Conservation (phyloP, 257 asterid species). For the Solanum sejunctum region DNA sequence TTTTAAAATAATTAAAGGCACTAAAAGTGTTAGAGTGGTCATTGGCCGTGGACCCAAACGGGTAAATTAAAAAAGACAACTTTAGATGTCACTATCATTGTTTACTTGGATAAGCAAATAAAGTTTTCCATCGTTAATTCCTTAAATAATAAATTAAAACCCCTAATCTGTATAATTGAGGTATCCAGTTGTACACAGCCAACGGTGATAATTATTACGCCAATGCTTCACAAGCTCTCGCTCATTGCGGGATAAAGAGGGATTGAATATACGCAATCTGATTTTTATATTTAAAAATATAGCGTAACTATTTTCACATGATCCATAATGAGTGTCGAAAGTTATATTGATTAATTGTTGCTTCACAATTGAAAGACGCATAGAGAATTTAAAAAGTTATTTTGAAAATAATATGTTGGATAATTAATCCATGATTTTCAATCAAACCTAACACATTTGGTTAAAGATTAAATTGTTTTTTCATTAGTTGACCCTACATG, state of each 20-base stretch:
- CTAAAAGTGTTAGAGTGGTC: background rate
- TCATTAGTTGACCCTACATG: background rate
- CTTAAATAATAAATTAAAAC: background rate
- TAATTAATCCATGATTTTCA: background rate
- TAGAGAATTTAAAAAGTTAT: no score
- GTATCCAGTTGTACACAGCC: slow-evolving; percentile 9
- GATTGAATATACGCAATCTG: no score
- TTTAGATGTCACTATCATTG: background rate
- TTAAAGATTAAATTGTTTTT: background rate
- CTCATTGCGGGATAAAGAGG: no score
- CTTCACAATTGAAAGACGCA: no score
- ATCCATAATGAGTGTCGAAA: no score
- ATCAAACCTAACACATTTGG: background rate
- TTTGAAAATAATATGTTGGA: background rate
- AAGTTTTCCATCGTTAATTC: background rate
- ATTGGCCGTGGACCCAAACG: background rate
- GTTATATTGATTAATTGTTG: no score
- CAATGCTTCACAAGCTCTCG: no score
- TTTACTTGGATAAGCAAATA: background rate
- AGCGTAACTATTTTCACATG: no score
- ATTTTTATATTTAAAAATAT: no score
- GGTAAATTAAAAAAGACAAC: background rate
- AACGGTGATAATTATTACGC: no score
- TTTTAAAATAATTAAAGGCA: background rate
- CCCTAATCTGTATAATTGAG: background rate